These are phyloP conservation scores for Fusarium duplospermum DNA, from an alignment of 2,329 filamentous ascomycete species.

Conservation along the genomic window DNA sequence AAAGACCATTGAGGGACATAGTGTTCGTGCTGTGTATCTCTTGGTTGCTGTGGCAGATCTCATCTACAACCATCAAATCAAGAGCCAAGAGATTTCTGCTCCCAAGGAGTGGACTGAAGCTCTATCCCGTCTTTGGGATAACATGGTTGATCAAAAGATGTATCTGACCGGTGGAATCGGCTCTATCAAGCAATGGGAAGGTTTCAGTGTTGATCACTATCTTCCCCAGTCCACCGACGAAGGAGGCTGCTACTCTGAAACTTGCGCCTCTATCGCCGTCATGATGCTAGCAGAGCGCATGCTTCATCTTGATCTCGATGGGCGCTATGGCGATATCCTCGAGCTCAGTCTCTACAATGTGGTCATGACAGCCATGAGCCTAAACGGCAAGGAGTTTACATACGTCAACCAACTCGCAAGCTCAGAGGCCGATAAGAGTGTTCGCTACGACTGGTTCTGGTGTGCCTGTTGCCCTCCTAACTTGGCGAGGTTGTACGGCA, in stretches of 20 bases:
- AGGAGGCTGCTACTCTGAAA: conserved; percentile 18
- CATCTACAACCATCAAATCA: conserved; percentile 40
- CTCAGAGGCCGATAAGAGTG: conserved; percentile 60
- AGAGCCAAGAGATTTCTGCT: conserved; percentile 35
- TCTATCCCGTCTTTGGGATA: conserved; percentile 64
- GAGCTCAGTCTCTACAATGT: conserved; percentile 71
- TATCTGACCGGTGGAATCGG: conserved; percentile 72
- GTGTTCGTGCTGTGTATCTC: conserved; percentile 71
- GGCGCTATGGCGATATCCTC: conserved; percentile 68
- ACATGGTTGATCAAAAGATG: conserved; percentile 72
- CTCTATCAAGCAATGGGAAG: conserved; percentile 50
- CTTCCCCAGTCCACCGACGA: conserved; percentile 13
- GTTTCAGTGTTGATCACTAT: conserved; percentile 27
- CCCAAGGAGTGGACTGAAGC: conserved; percentile 49
- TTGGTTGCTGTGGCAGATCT: conserved; percentile 69
- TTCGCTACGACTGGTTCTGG: conserved; percentile 68
- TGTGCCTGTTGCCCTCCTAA: conserved; percentile 72
- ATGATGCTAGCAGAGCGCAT: conserved; percentile 71
- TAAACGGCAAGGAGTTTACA: conserved; percentile 67
- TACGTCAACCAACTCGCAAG: conserved; percentile 72
- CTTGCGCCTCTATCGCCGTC: conserved; percentile 52
- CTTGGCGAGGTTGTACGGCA: conserved; percentile 65
- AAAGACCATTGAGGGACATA: conserved; percentile 61
- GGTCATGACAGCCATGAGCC: conserved; percentile 67
- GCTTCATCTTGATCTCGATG: conserved; percentile 64